These are phyloP conservation scores for Fusarium sp. DNA, from an alignment of 2,329 filamentous ascomycete genomes.

Conservation along the genomic window DNA sequence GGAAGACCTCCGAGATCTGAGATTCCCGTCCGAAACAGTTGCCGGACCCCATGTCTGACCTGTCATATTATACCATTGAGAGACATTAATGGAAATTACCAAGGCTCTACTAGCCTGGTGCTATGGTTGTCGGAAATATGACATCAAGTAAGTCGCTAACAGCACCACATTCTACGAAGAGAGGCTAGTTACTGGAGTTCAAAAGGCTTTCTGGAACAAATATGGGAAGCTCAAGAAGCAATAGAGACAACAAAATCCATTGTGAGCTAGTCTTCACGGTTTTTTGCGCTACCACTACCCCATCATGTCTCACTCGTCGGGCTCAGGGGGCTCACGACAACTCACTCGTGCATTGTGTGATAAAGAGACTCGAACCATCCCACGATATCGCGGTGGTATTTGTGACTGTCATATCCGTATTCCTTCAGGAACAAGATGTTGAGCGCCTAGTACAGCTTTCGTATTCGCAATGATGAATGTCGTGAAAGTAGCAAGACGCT, in stretches of 20 bases:
- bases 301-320: neutral
- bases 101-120: neutral
- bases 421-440: neutral
- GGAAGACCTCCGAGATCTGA: conserved; percentile 27
- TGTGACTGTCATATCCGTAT: neutral
- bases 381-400: neutral
- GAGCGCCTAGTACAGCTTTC: neutral
- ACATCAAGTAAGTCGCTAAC: neutral
- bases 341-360: neutral
- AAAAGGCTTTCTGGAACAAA: neutral
- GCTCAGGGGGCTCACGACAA: neutral
- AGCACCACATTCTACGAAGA: no score
- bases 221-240: neutral
- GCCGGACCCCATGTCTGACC: conserved; percentile 23
- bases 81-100: neutral
- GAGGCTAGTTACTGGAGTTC: no score
- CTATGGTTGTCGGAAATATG: neutral
- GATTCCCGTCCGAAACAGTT: conserved; percentile 35
- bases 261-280: neutral
- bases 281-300: neutral
- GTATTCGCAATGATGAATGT: neutral
- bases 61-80: neutral
- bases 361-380: neutral
- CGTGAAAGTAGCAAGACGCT: neutral
- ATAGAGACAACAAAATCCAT: neutral